Conservation (phyloP, 2,329 filamentous ascomycete genomes). For the Apiospora pterosperma region DNA sequence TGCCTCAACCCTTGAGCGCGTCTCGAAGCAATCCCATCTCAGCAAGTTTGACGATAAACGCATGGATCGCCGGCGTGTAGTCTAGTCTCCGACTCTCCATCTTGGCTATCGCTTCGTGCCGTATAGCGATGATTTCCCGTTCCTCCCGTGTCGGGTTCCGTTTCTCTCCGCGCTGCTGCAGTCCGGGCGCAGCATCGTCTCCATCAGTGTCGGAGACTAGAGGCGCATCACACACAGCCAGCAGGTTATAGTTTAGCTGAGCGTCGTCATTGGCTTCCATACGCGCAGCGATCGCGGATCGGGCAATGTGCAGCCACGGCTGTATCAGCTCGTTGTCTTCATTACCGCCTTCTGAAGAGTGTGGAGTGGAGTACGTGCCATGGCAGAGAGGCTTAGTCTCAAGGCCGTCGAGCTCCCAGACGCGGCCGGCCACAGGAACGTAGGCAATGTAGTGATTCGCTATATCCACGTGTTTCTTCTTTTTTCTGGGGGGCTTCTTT, state of each 20-base stretch:
- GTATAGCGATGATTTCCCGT: not conserved
- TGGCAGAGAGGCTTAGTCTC: conserved; percentile 66
- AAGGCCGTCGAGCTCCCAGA: conserved; percentile 90
- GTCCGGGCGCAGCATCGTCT: not conserved
- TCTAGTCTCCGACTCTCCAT: conserved; percentile 60
- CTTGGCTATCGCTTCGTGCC: conserved; percentile 45
- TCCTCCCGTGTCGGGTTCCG: not conserved
- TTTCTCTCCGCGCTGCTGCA: not conserved
- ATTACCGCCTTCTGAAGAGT: not conserved
- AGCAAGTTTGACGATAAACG: conserved; percentile 67
- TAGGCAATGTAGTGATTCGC: conserved; percentile 89
- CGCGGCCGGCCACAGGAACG: conserved; percentile 66
- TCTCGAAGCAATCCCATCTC: conserved; percentile 59
- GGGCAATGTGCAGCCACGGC: not conserved
- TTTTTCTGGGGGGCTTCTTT: conserved; percentile 37
- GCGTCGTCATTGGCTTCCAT: not conserved
- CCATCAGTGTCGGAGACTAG: not conserved
- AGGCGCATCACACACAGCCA: not conserved
- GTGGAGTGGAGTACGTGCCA: conserved; percentile 31
- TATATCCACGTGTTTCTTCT: conserved; percentile 50
- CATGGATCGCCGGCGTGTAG: conserved; percentile 65
- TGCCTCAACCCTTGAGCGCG: conserved; percentile 13
- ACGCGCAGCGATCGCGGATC: not conserved
- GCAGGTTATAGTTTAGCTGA: not conserved
- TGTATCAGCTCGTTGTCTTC: not conserved